Base-by-base conservation (phyloP, 768 basidiomycete genomes). In the Tricholoma hemisulphureum region DNA sequence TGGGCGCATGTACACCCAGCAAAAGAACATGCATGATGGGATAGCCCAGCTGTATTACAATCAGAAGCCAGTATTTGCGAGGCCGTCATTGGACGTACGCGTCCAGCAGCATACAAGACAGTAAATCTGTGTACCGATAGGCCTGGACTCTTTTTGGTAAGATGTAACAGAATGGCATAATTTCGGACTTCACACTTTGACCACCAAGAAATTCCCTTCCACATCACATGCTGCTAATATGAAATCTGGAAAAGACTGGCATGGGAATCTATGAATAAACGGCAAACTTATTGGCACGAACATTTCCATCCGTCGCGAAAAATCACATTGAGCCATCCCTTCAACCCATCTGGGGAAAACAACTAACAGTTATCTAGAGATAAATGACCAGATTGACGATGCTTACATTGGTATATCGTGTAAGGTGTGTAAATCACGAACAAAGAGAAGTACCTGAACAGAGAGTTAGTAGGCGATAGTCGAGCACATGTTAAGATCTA, bases 91-190 rank as follows among this genome's bases (percentile, higher is more conserved):
- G 32, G 65, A 73, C 85, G 59, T 68, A 91, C 84, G 92, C 91
- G 66, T 94, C 91, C 48, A 95, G 85, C n/a, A 95, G 82, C 90
- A 93, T 93, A 71, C 90, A 92, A 1, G 93, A 94, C 46, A 95
- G 75, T 3, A 95, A 74, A 62, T 90, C 91, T 31, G 93, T 94
- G 75, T 89, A 93, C 74, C 91, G 81, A 68, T 89, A 93, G 16
- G 92, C 90, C 84, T 88, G 32, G 4, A 58, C n/a, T n/a, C n/a
- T n/a, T 16, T 32, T 24, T 43, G 55, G 18, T 62, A 11, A 53
- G 46, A 49, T 28, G n/a, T 9, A 10, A 24, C n/a, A n/a, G 26
- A 49, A 2, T 7, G 29, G 46, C 26, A 14, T 18, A 8, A 18
- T 9, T 29, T 45, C 37, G 3, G 34, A 14, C 0, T 23, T 18